Evolutionary conservation across 805 yeast genomes (phyloP).

Genomic region (Candida glaebosa): DNA sequence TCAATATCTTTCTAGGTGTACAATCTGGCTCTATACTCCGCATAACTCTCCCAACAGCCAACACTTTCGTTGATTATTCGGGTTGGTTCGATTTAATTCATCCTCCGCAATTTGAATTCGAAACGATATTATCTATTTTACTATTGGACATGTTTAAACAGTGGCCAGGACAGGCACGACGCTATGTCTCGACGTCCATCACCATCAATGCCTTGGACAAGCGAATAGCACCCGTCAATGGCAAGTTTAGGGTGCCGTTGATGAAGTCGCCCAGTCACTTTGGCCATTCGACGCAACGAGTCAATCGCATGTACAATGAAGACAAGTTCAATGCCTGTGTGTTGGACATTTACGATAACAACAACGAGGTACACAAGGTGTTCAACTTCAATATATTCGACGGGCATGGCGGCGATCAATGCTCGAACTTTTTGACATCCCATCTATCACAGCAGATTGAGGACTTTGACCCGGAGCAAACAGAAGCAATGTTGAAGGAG

Average conservation of each 20-base stretch:
- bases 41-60: too few species aligned
- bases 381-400: conserved; percentile 80
- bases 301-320: conserved; percentile 75
- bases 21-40: too few species aligned
- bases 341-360: conserved; percentile 28
- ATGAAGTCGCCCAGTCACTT: conserved; percentile 65
- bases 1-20: too few species aligned
- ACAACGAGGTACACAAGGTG: conserved; percentile 16
- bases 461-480: conserved; percentile 33
- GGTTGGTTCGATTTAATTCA: too few species aligned
- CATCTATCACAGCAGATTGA: conserved; percentile 54
- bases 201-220: conserved; percentile 27
- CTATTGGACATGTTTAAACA: too few species aligned
- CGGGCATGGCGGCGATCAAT: conserved; percentile 90
- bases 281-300: conserved; percentile 78
- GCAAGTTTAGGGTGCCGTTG: conserved; percentile 50
- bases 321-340: conserved; percentile 72
- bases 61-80: too few species aligned
- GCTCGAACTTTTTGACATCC: conserved; percentile 57
- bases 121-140: too few species aligned
- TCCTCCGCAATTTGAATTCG: too few species aligned
- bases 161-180: too few species aligned
- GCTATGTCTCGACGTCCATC: conserved; percentile 18
- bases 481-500: conserved; percentile 42
- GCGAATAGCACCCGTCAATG: conserved; percentile 12